Evolutionary conservation across 495 filamentous ascomycete genomes (phyloP).

Genomic region (Penicillium bovifimosum): DNA sequence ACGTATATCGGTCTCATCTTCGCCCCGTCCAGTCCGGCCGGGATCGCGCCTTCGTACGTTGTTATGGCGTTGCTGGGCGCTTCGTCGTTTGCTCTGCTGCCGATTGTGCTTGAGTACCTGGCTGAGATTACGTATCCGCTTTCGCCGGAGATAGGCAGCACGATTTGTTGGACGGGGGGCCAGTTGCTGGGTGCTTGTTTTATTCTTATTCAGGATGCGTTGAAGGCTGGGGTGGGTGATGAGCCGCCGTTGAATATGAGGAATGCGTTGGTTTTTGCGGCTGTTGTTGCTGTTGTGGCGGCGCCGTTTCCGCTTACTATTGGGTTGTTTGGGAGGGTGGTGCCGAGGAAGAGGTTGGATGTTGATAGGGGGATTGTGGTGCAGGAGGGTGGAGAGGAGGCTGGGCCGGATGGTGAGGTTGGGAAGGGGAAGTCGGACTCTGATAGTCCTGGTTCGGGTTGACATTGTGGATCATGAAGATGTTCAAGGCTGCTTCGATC

Average conservation of each 20-base stretch:
- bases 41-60: slow-evolving; percentile 63
- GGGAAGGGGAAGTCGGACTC: background rate
- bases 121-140: slow-evolving; percentile 83
- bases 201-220: slow-evolving; percentile 71
- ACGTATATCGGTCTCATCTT: slow-evolving; percentile 75
- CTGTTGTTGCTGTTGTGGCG: slow-evolving; percentile 58
- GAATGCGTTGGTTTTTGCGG: slow-evolving; percentile 70
- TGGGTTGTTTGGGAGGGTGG: slow-evolving; percentile 57
- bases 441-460: background rate
- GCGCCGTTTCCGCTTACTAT: slow-evolving; percentile 63
- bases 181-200: slow-evolving; percentile 69
- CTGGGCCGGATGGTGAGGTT: background rate
- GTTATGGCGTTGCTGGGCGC: slow-evolving; percentile 69
- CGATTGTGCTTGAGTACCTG: slow-evolving; percentile 79
- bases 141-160: slow-evolving; percentile 78
- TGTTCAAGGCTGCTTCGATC: too few species aligned
- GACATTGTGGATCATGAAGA: background rate
- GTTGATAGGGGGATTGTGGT: slow-evolving; percentile 42
- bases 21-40: slow-evolving; percentile 62
- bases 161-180: slow-evolving; percentile 78
- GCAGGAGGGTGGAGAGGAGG: background rate
- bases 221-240: slow-evolving; percentile 55
- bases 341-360: slow-evolving; percentile 51
- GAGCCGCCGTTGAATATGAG: slow-evolving; percentile 65
- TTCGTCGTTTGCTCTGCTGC: slow-evolving; percentile 71